Evolutionary conservation across 2,329 filamentous ascomycete genomes (phyloP).

Genomic region (Albifimbria verrucaria): DNA sequence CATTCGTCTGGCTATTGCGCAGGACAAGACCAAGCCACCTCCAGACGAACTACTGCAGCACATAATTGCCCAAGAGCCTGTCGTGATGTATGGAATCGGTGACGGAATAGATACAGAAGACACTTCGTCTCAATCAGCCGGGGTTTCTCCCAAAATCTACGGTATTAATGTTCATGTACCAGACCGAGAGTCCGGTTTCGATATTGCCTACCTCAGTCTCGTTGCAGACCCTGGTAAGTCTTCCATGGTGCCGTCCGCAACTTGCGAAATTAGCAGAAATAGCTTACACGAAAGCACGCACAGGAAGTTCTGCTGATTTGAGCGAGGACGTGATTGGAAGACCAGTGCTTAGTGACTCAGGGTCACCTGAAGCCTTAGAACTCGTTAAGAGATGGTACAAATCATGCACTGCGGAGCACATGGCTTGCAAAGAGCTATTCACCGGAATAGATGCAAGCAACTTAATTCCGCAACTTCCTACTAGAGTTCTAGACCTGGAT

Average conservation of each 20-base stretch:
- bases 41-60: neutral
- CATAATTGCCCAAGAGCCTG: neutral
- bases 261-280: neutral
- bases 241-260: neutral
- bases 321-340: neutral
- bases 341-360: neutral
- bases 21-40: neutral
- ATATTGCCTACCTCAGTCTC: neutral
- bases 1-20: neutral
- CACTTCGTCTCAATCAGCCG: neutral
- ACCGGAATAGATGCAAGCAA: neutral
- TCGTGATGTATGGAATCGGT: neutral
- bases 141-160: no score
- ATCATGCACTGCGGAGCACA: neutral
- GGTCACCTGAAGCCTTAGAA: neutral
- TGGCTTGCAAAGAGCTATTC: neutral
- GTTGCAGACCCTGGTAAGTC: neutral
- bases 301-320: neutral
- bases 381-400: neutral
- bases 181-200: neutral
- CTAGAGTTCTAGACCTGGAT: neutral
- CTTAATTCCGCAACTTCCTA: neutral
- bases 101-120: neutral
- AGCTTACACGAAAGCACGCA: neutral
- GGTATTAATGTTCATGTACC: neutral